phyloP scores from a whole-genome alignment of 768 basidiomycete genomes.

The Phanerochaete sordida region DNA sequence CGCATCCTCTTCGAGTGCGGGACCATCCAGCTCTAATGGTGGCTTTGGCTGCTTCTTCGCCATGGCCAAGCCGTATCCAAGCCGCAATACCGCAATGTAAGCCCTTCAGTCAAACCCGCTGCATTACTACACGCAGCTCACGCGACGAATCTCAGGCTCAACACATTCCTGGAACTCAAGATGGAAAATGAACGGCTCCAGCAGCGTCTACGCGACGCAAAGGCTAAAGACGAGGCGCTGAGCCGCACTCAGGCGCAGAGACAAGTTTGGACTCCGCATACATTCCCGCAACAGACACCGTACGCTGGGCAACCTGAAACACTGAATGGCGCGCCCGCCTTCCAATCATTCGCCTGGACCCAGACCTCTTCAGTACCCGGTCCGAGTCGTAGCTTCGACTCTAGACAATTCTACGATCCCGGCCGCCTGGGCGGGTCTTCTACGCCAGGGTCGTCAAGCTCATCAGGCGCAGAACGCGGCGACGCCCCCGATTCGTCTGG shows the following conservation, averaged over 20 bases:
- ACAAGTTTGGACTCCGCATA: slow-evolving; percentile 19
- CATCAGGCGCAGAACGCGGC: neutral
- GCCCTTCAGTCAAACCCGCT: slow-evolving; percentile 16
- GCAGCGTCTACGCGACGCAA: slow-evolving; percentile 39
- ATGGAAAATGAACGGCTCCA: slow-evolving; percentile 81
- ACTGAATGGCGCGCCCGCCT: neutral
- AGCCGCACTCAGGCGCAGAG: neutral
- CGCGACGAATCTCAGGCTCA: slow-evolving; percentile 45
- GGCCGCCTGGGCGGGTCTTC: neutral
- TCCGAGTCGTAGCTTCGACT: slow-evolving; percentile 5
- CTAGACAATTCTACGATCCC: neutral
- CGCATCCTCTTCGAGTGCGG: no score
- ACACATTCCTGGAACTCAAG: slow-evolving; percentile 79
- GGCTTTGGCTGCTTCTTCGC: slow-evolving; percentile 63
- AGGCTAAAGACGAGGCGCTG: neutral
- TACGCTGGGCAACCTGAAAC: neutral
- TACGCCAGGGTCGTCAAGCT: neutral
- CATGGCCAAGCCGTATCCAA: slow-evolving; percentile 75
- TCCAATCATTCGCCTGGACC: slow-evolving; percentile 3
- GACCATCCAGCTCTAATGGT: no score
- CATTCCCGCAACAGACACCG: neutral
- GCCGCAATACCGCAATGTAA: slow-evolving; percentile 66
- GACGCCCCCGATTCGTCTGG: slow-evolving; percentile 9
- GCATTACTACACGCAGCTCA: neutral
- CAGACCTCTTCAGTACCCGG: neutral